Percentiles rank a stretch among this genome's conserved stretches.
Conservation (phyloP, 2,329 filamentous ascomycete species). For the Ceratocystis smalleyi region DNA sequence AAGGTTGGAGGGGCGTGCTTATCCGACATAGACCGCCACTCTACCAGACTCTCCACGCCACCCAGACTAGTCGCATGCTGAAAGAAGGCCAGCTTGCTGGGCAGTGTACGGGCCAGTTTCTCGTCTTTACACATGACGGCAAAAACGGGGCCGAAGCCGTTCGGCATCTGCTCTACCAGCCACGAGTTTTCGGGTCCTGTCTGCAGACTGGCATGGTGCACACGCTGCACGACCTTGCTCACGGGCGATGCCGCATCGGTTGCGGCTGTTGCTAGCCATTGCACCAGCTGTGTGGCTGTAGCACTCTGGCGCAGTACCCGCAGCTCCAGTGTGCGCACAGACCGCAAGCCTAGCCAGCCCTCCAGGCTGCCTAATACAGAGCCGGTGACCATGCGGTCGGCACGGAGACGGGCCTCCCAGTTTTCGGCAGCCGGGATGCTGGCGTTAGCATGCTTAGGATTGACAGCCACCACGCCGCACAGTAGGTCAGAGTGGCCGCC, state of each 20-base stretch:
- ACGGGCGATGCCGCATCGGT: constrained; percentile 27
- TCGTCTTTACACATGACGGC: constrained; percentile 49
- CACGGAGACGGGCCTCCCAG: constrained; percentile 45
- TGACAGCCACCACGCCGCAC: constrained; percentile 63
- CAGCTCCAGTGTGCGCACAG: constrained; percentile 70
- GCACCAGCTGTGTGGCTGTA: constrained; percentile 53
- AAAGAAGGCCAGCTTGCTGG: constrained; percentile 66
- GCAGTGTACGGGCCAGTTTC: constrained; percentile 49
- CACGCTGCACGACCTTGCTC: constrained; percentile 38
- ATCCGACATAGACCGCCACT: constrained; percentile 91
- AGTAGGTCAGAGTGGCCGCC: constrained; percentile 91
- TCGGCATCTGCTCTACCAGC: constrained; percentile 78
- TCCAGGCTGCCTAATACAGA: constrained; percentile 79
- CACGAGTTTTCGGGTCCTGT: constrained; percentile 39
- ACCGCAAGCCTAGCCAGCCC: constrained; percentile 80
- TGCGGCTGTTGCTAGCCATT: constrained; percentile 48
- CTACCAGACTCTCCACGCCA: constrained; percentile 87
- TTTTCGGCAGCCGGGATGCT: constrained; percentile 22
- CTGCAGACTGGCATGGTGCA: constrained; percentile 73
- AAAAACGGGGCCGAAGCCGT: constrained; percentile 81
- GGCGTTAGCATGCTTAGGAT: constrained; percentile 29
- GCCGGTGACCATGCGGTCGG: constrained; percentile 64
- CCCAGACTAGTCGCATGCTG: constrained; percentile 90
- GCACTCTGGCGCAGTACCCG: constrained; percentile 62
- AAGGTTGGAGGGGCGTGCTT: constrained; percentile 51